These are phyloP conservation scores for Fragaria iinumae DNA, from an alignment of 306 rosid species.

Conservation along the genomic window DNA sequence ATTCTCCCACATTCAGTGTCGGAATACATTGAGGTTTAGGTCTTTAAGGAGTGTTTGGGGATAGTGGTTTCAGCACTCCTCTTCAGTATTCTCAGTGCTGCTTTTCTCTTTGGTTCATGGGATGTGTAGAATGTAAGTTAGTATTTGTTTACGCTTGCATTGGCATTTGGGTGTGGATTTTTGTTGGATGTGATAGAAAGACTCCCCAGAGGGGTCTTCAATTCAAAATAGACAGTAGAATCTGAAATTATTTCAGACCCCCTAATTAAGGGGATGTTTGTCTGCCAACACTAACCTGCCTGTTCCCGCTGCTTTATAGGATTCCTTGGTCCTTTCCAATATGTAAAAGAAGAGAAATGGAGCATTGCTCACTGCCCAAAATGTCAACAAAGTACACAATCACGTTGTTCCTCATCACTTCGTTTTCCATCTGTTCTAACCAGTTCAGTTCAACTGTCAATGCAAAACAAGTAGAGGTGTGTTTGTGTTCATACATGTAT, in stretches of 20 bases:
- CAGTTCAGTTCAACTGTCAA: not conserved
- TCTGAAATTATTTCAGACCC: conserved; percentile 11
- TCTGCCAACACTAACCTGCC: not conserved
- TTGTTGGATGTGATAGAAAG: too few species aligned
- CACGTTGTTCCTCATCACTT: conserved; percentile 3
- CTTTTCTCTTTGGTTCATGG: not conserved
- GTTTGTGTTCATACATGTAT: conserved; percentile 15
- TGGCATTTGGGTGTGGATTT: not conserved
- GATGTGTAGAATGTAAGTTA: not conserved
- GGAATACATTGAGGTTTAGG: not conserved
- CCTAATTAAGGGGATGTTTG: conserved; percentile 25
- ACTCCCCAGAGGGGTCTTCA: too few species aligned
- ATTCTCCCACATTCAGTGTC: not conserved
- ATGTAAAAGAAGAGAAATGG: conserved; percentile 25
- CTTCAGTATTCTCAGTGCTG: not conserved
- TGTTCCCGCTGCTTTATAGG: conserved; percentile 38
- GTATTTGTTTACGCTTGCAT: not conserved
- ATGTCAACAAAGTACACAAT: conserved; percentile 45
- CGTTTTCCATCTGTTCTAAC: not conserved
- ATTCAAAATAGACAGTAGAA: not conserved
- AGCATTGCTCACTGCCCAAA: conserved; percentile 10
- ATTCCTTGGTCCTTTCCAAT: conserved; percentile 35
- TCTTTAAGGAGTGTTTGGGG: not conserved
- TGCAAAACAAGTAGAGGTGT: conserved; percentile 16
- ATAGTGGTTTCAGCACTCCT: not conserved